Percentiles rank a stretch among this genome's conserved stretches.
These are phyloP conservation scores for Suhomyces vadensis DNA, from an alignment of 805 yeast species.

Conservation along the genomic window DNA sequence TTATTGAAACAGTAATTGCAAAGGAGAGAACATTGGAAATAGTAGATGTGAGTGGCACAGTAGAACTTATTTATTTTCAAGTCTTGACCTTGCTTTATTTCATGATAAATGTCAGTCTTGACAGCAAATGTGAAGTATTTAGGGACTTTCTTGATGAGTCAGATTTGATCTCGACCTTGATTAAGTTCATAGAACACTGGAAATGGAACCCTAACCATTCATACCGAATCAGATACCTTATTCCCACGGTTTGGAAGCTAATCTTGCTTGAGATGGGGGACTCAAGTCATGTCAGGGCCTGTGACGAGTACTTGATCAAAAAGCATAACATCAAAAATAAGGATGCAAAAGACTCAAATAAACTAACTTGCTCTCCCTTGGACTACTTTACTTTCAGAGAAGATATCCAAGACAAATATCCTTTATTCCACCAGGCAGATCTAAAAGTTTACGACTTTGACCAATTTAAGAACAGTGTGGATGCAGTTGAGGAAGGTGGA, in stretches of 20 bases:
- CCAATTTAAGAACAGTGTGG: conserved; percentile 32
- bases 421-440: conserved; percentile 58
- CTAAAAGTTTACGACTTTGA: conserved; percentile 17
- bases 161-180: conserved; percentile 45
- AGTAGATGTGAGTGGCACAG: not conserved
- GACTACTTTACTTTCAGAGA: conserved; percentile 81
- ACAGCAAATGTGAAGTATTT: conserved; percentile 11
- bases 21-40: not conserved
- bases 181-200: conserved; percentile 63
- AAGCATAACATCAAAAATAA: conserved; percentile 38
- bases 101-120: conserved; percentile 26
- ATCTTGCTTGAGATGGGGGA: conserved; percentile 66
- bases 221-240: conserved; percentile 56
- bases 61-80: conserved; percentile 22
- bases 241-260: conserved; percentile 54
- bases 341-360: conserved; percentile 22
- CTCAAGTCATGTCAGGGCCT: conserved; percentile 32
- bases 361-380: conserved; percentile 67
- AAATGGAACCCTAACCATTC: conserved; percentile 49
- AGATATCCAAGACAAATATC: conserved; percentile 73
- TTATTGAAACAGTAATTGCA: not conserved
- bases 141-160: conserved; percentile 24
- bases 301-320: conserved; percentile 48
- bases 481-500: conserved; percentile 10
- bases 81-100: conserved; percentile 38